Evolutionary conservation across 2,329 filamentous ascomycete species (phyloP).

Genomic region (Metarhizium humberi): DNA sequence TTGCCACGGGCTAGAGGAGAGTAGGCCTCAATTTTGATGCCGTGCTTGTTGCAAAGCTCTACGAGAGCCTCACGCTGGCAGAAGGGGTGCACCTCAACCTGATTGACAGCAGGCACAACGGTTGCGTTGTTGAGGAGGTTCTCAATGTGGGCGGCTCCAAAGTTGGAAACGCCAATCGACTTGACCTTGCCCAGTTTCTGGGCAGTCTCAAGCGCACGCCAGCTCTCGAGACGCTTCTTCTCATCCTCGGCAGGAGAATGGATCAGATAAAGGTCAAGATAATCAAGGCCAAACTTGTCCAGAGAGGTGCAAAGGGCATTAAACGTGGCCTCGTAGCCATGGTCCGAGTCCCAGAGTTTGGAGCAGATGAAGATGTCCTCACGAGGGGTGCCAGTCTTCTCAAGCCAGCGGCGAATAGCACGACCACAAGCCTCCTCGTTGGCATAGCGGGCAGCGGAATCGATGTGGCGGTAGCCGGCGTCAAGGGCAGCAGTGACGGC

Average conservation of each 20-base stretch:
- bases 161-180: constrained; percentile 73
- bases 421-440: constrained; percentile 62
- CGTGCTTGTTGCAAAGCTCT: constrained; percentile 43
- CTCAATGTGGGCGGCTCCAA: constrained; percentile 58
- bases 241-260: constrained; percentile 59
- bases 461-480: constrained; percentile 45
- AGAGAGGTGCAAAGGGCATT: constrained; percentile 56
- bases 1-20: constrained; percentile 36
- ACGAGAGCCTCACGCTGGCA: constrained; percentile 53
- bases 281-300: constrained; percentile 54
- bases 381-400: constrained; percentile 54
- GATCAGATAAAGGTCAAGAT: constrained; percentile 65
- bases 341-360: constrained; percentile 53
- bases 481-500: constrained; percentile 53
- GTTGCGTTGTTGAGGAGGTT: constrained; percentile 43
- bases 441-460: constrained; percentile 48
- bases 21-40: constrained; percentile 49
- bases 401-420: constrained; percentile 60
- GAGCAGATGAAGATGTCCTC: constrained; percentile 59
- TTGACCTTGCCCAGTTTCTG: constrained; percentile 53
- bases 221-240: constrained; percentile 59
- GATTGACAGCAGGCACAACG: constrained; percentile 60
- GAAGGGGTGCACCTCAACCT: constrained; percentile 74
- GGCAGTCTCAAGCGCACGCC: constrained; percentile 62
- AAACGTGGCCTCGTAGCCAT: constrained; percentile 40